Evolutionary conservation across 2,329 filamentous ascomycete species (phyloP).

Genomic region (Rhexocercosporidium sp.): DNA sequence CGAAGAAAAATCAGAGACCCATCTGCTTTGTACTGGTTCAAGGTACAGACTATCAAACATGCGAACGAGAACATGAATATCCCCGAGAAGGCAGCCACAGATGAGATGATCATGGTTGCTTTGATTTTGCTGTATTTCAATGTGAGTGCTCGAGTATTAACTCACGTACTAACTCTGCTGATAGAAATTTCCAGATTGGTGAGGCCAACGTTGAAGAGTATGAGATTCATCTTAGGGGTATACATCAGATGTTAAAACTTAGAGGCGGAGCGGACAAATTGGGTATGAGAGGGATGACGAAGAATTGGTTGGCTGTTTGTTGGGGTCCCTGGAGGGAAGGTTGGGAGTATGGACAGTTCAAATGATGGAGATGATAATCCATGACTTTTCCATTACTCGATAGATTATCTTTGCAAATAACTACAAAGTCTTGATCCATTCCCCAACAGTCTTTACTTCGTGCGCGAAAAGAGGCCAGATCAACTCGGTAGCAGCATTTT

Average conservation of each 20-base stretch:
- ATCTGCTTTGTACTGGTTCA: slow-evolving; percentile 27
- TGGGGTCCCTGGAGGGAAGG: slow-evolving; percentile 32
- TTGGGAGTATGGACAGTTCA: slow-evolving; percentile 26
- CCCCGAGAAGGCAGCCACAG: slow-evolving; percentile 22
- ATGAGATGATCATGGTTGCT: slow-evolving; percentile 34
- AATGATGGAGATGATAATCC: background rate
- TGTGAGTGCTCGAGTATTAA: slow-evolving; percentile 11
- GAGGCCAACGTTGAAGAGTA: slow-evolving; percentile 30
- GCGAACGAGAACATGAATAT: slow-evolving; percentile 30
- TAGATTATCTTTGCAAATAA: background rate
- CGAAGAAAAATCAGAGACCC: slow-evolving; percentile 21
- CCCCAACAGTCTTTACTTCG: slow-evolving; percentile 34
- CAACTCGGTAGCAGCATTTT: slow-evolving; percentile 36
- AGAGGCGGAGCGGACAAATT: slow-evolving; percentile 27
- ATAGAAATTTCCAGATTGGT: slow-evolving; percentile 22
- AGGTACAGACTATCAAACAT: slow-evolving; percentile 31
- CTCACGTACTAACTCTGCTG: background rate
- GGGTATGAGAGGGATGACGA: slow-evolving; percentile 32
- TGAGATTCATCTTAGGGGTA: slow-evolving; percentile 33
- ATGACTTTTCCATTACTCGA: background rate
- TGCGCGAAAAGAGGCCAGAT: slow-evolving; percentile 40
- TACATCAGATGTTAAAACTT: slow-evolving; percentile 33
- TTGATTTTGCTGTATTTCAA: slow-evolving; percentile 34
- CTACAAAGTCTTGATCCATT: slow-evolving; percentile 33
- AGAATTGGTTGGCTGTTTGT: slow-evolving; percentile 29